These are phyloP conservation scores for Gigaspora rosea DNA, from an alignment of 192 early-diverging fungal genomes.

Conservation along the genomic window DNA sequence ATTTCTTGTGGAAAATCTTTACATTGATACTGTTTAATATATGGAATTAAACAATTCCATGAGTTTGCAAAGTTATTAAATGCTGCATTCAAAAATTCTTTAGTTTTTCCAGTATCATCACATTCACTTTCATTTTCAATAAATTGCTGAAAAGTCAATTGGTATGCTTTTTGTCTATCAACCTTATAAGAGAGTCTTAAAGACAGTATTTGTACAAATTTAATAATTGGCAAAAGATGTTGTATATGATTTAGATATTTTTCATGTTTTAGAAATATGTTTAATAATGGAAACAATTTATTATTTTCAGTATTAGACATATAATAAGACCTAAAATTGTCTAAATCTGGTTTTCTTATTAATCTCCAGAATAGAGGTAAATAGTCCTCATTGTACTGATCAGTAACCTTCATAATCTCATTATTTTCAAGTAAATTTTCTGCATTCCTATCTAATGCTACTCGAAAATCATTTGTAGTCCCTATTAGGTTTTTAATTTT, in stretches of 20 bases:
- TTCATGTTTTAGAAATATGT: conserved; percentile 26
- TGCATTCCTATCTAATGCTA: neutral
- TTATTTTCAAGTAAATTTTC: conserved; percentile 16
- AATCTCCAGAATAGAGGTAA: conserved; percentile 25
- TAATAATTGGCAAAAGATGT: conserved; percentile 20
- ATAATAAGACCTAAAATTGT: conserved; percentile 21
- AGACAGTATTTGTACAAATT: conserved; percentile 18
- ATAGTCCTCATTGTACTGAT: neutral
- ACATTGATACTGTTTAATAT: conserved; percentile 30
- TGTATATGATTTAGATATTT: neutral
- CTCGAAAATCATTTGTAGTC: conserved; percentile 16
- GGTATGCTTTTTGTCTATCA: neutral
- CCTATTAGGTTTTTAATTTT: conserved; percentile 13
- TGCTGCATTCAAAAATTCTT: neutral
- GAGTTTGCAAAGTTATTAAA: conserved; percentile 22
- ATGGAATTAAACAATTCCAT: conserved; percentile 22
- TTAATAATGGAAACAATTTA: conserved; percentile 1
- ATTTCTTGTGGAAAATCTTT: neutral
- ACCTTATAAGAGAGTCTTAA: conserved; percentile 6
- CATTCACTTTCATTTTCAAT: neutral
- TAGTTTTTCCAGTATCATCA: neutral
- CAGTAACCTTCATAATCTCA: conserved; percentile 16
- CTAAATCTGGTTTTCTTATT: neutral
- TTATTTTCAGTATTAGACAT: neutral
- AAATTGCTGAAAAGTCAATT: conserved; percentile 18